Conservation (phyloP, 371 early-diverging fungal species). For the Conidiobolus incongruus region DNA sequence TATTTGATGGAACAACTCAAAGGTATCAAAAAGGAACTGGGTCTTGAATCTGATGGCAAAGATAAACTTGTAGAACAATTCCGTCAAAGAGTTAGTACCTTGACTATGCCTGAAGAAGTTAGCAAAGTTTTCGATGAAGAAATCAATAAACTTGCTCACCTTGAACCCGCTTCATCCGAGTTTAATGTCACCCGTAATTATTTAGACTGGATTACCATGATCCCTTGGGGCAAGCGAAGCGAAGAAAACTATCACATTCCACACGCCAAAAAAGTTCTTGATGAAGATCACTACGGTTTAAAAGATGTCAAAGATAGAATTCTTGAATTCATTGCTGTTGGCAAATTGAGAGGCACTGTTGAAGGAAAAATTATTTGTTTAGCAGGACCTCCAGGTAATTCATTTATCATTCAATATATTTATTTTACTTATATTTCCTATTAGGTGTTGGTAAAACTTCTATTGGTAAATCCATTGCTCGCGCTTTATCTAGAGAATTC, state of each 20-base stretch:
- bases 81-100: conserved; percentile 49
- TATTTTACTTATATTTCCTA: no score
- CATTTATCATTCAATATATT: no score
- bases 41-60: conserved; percentile 89
- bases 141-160: conserved; percentile 68
- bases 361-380: conserved; percentile 93
- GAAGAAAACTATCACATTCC: conserved; percentile 72
- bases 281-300: conserved; percentile 96
- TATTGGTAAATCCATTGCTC: conserved; percentile 90
- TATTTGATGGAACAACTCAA: conserved; percentile 95
- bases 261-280: conserved; percentile 62
- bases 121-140: conserved; percentile 94
- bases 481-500: conserved; percentile 81
- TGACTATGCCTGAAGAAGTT: conserved; percentile 76
- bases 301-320: conserved; percentile 97
- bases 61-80: conserved; percentile 88
- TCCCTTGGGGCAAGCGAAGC: conserved; percentile 86
- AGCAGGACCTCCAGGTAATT: conserved; percentile 91
- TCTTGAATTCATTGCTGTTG: conserved; percentile 95
- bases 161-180: conserved; percentile 92
- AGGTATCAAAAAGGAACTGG: conserved; percentile 93
- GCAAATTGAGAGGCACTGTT: conserved; percentile 78
- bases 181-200: conserved; percentile 94
- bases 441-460: conserved; percentile 96
- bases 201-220: conserved; percentile 87